Evolutionary conservation across 148 eudicot species (phyloP).

Genomic region (Salicornia ramosissima): DNA sequence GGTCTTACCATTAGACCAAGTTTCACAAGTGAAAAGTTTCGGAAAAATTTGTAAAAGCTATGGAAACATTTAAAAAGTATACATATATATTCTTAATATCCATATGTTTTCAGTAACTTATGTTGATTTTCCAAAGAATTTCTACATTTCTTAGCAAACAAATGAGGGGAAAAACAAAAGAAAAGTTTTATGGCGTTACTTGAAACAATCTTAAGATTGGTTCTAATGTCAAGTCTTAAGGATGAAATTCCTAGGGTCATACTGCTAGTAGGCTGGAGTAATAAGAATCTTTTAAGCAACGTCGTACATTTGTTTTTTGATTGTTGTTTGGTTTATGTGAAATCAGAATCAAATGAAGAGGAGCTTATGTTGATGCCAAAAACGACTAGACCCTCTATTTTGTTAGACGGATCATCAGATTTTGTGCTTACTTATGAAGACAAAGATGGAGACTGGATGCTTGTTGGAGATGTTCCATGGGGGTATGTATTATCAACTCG

Average conservation of each 20-base stretch:
- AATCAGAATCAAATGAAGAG: constrained; percentile 43
- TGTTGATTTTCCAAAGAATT: too few species aligned
- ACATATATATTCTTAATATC: too few species aligned
- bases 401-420: constrained; percentile 75
- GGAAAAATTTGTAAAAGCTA: too few species aligned
- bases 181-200: constrained; percentile 3
- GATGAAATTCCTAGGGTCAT: not conserved
- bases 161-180: not conserved
- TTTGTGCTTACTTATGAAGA: constrained; percentile 94
- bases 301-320: constrained; percentile 1
- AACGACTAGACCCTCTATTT: constrained; percentile 40
- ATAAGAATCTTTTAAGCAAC: not conserved
- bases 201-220: constrained; percentile 1
- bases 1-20: too few species aligned
- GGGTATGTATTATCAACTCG: constrained; percentile 44
- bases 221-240: not conserved
- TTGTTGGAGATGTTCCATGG: constrained; percentile 96
- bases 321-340: not conserved
- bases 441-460: constrained; percentile 98
- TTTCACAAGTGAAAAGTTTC: too few species aligned
- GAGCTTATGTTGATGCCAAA: constrained; percentile 44
- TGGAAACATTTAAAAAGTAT: too few species aligned
- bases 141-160: not conserved
- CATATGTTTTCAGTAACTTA: too few species aligned
- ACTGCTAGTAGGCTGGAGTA: not conserved